Conservation (phyloP, 768 basidiomycete species). For the Tremella mesenterica region DNA sequence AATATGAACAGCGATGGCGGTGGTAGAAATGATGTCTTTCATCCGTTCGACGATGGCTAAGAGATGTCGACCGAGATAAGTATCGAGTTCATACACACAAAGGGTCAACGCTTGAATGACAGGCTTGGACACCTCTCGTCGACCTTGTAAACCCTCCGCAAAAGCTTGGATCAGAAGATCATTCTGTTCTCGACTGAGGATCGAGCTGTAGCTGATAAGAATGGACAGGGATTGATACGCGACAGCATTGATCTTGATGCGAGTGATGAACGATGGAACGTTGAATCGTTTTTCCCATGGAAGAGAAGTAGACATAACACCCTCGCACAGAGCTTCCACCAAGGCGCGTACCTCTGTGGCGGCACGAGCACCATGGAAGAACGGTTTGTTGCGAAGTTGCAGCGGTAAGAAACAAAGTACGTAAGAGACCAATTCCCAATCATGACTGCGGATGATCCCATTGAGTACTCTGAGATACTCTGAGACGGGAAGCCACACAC, state of each 20-base stretch:
- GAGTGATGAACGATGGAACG: slow-evolving; percentile 49
- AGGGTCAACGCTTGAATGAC: slow-evolving; percentile 84
- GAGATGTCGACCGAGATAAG: slow-evolving; percentile 69
- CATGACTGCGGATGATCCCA: slow-evolving; percentile 64
- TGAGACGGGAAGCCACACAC: slow-evolving; percentile 59
- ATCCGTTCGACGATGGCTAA: slow-evolving; percentile 76
- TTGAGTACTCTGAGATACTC: slow-evolving; percentile 59
- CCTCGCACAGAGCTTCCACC: slow-evolving; percentile 57
- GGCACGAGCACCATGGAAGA: slow-evolving; percentile 84
- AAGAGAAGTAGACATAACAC: slow-evolving; percentile 27
- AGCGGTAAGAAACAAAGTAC: slow-evolving; percentile 80
- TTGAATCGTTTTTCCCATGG: slow-evolving; percentile 31
- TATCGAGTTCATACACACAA: slow-evolving; percentile 73
- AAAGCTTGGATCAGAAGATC: slow-evolving; percentile 48
- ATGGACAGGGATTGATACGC: slow-evolving; percentile 81
- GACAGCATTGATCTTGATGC: slow-evolving; percentile 75
- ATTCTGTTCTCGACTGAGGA: slow-evolving; percentile 54
- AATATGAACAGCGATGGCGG: slow-evolving; percentile 90
- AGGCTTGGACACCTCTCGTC: slow-evolving; percentile 57
- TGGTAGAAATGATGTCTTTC: slow-evolving; percentile 80
- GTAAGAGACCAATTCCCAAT: slow-evolving; percentile 91
- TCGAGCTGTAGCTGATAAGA: slow-evolving; percentile 72
- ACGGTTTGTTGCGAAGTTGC: slow-evolving; percentile 88
- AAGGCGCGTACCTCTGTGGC: slow-evolving; percentile 57
- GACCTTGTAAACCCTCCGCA: slow-evolving; percentile 45